These are phyloP conservation scores for Rhododendron vialii DNA, from an alignment of 148 eudicot species.

Conservation along the genomic window DNA sequence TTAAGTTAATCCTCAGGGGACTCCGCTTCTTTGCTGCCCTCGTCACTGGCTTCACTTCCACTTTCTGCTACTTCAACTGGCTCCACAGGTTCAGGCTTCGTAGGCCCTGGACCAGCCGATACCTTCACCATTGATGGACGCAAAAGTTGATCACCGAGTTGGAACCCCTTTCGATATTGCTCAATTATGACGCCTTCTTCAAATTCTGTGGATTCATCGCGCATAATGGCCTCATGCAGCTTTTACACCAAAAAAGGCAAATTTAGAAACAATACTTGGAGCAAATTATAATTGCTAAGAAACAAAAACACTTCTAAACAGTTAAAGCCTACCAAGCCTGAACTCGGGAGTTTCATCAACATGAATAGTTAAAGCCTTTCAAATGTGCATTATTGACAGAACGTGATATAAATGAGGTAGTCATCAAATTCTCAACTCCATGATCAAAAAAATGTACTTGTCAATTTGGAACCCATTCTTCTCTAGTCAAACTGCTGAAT, in stretches of 20 bases:
- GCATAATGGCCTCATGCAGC: constrained; percentile 95
- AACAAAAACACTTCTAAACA: background rate
- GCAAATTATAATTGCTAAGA: background rate
- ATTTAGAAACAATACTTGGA: background rate
- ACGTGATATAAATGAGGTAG: background rate
- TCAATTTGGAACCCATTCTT: background rate
- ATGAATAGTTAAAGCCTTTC: background rate
- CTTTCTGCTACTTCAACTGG: constrained; percentile 28
- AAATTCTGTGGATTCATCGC: constrained; percentile 66
- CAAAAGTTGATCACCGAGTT: constrained; percentile 73
- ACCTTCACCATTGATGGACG: constrained; percentile 94
- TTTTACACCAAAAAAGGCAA: constrained; percentile 26
- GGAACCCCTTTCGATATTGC: constrained; percentile 71
- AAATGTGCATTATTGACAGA: background rate
- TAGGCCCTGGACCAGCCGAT: constrained; percentile 85
- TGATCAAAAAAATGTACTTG: no score
- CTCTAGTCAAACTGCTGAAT: background rate
- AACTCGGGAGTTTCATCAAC: background rate
- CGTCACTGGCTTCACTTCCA: constrained; percentile 25
- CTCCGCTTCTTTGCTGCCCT: constrained; percentile 22
- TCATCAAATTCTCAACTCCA: background rate
- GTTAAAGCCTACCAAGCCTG: background rate
- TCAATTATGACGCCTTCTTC: constrained; percentile 63
- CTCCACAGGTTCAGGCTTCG: constrained; percentile 36
- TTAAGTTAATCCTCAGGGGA: constrained; percentile 14